Conservation (phyloP, 306 rosid species). For the Hippophae gyantsensis region DNA sequence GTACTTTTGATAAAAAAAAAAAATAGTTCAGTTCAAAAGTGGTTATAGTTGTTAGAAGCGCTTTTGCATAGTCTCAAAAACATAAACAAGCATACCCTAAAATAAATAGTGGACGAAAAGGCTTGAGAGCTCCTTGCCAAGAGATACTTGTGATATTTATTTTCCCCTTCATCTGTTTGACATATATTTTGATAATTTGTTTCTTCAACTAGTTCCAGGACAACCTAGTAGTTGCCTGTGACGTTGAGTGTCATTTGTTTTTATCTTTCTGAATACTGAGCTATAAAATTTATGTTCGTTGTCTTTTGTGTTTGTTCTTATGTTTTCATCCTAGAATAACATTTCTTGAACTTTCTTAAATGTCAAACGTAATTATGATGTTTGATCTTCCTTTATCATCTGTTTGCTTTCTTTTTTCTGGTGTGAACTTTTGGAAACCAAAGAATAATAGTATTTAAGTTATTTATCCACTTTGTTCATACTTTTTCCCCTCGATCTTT, state of each 20-base stretch:
- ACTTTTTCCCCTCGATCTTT: not conserved
- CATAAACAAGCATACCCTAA: not conserved
- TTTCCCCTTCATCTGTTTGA: slow-evolving; percentile 28
- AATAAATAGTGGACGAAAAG: slow-evolving; percentile 47
- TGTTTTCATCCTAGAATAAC: slow-evolving; percentile 17
- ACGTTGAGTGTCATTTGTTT: not conserved
- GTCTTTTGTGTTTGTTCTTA: slow-evolving; percentile 18
- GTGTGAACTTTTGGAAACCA: slow-evolving; percentile 7
- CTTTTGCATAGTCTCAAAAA: too few species aligned
- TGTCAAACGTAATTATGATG: slow-evolving; percentile 18
- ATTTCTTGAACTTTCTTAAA: not conserved
- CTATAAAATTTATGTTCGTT: slow-evolving; percentile 16
- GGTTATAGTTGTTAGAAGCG: too few species aligned
- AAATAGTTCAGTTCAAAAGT: too few species aligned
- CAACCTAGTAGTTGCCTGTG: slow-evolving; percentile 19
- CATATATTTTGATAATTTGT: slow-evolving; percentile 1
- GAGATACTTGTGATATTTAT: slow-evolving; percentile 6
- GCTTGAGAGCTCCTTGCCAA: slow-evolving; percentile 40
- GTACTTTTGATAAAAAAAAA: too few species aligned
- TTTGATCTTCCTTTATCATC: slow-evolving; percentile 17
- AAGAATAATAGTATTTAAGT: not conserved
- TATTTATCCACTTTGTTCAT: not conserved
- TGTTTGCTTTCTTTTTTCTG: slow-evolving; percentile 8
- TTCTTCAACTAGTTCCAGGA: slow-evolving; percentile 24
- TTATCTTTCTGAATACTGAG: too few species aligned